Evolutionary conservation across 106 monocot genomes (phyloP).

Genomic region (Dendrobium catenatum): DNA sequence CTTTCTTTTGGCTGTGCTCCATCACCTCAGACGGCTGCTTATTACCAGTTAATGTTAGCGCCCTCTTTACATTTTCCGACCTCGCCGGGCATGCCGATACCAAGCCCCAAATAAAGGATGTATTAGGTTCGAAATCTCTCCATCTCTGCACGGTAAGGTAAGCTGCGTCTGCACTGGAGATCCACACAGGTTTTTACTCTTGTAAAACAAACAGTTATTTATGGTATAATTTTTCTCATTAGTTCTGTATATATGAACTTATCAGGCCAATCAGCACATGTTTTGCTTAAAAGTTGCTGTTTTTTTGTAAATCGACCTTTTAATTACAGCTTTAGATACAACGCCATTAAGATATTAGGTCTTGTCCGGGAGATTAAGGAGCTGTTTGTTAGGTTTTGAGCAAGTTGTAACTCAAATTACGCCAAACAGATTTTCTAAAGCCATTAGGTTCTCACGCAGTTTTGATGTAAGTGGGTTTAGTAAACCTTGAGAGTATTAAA

Average conservation of each 20-base stretch:
- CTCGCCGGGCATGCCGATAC: conserved; percentile 3
- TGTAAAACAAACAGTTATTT: not conserved
- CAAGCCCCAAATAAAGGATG: conserved; percentile 7
- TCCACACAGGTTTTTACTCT: not conserved
- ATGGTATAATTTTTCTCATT: not conserved
- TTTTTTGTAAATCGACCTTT: not conserved
- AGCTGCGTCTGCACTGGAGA: not conserved
- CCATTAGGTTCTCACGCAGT: too few relatives aligned
- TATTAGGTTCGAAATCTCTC: not conserved
- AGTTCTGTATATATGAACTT: conserved; percentile 3
- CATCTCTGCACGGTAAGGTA: not conserved
- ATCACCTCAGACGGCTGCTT: not conserved
- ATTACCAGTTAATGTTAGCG: not conserved
- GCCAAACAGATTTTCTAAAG: too few relatives aligned
- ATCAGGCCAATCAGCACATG: conserved; percentile 1
- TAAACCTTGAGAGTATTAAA: too few relatives aligned
- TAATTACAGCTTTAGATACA: not conserved
- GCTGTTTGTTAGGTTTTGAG: too few relatives aligned
- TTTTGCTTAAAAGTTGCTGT: not conserved
- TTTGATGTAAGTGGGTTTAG: too few relatives aligned
- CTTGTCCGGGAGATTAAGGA: not conserved
- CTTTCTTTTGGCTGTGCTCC: conserved; percentile 1
- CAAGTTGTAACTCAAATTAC: too few relatives aligned
- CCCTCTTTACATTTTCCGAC: not conserved
- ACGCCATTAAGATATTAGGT: not conserved